phyloP scores from a whole-genome alignment of 2,329 filamentous ascomycete species.

The Pseudogymnoascus sp. region DNA sequence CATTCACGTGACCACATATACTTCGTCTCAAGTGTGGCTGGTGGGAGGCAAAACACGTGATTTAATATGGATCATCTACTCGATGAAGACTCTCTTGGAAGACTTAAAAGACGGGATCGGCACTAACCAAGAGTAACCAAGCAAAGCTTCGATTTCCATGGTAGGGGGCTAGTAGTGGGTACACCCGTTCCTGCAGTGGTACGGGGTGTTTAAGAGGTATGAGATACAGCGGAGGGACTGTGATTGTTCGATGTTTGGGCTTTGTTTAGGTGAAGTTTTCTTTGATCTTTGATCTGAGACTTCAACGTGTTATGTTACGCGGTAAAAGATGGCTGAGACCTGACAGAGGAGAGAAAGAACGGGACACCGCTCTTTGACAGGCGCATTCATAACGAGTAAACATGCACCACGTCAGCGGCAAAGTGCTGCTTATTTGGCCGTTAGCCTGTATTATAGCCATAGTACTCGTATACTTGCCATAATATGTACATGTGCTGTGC shows the following conservation, averaged over 20 bases:
- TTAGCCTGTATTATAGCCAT: not conserved
- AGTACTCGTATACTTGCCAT: no score
- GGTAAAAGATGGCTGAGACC: not conserved
- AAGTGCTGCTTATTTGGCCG: not conserved
- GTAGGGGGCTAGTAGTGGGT: conserved; percentile 3
- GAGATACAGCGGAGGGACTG: not conserved
- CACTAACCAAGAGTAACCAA: conserved; percentile 1
- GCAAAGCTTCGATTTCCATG: not conserved
- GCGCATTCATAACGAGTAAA: not conserved
- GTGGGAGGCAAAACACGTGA: not conserved
- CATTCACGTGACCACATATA: not conserved
- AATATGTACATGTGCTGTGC: no score
- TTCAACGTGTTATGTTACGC: no score
- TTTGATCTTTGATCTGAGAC: not conserved
- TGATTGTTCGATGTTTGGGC: not conserved
- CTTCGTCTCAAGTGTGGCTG: not conserved
- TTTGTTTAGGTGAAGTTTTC: not conserved
- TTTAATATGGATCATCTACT: not conserved
- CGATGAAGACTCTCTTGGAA: not conserved
- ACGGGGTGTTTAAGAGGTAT: not conserved
- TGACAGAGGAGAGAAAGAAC: not conserved
- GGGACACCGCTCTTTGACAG: not conserved
- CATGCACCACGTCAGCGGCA: not conserved
- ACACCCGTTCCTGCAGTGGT: not conserved
- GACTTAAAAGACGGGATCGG: not conserved